Base-by-base conservation (phyloP, 306 rosid genomes). In the Fragaria iinumae region DNA sequence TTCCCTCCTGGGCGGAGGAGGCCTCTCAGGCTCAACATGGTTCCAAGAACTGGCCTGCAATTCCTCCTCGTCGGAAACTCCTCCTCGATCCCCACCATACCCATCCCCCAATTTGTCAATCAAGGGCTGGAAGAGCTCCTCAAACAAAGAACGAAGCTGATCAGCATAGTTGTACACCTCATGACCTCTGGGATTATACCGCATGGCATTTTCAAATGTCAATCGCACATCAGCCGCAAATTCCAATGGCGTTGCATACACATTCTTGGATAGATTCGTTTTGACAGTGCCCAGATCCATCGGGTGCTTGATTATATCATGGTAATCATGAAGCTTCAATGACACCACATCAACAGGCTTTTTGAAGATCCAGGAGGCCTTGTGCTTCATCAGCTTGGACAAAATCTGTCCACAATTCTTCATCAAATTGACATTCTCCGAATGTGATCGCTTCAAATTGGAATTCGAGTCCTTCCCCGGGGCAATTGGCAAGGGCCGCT, bases 271-370 rank as follows among this genome's bases (percentile, higher is more conserved):
- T 0, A 92, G 95, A 67, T 84, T 88, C 6, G 86, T 36, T 73
- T 91, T 91, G 21, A 96, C 93, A 0, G 98, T 83, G 2, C 99
- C 99, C 4, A 96, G 94, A 96, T 96, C 99, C 98, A 96, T 96
- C 0, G 99, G 99, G 13, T 69, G 74, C 83, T 92, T 96, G 32
- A 96, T 81, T 52, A 92, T 92, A 47, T 92, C 96, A 9, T 82
- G 20, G 73, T 96, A 96, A 86, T 96, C 99, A 73, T 96, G 99
- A 67, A 96, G 96, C 27, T 87, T 86, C 90, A 88, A 43, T 0
- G 88, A 86, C 0, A 70, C 79, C 2, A 80, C 96, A 43, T 96
- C 93, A 0, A 96, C 99, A 0, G 97, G 98, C 47, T 67, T 80
- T 52, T 85, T 92, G 73, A 96, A 96, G 76, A 95, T 79, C 98